Conservation (phyloP, 257 asterid species). For the Oldenlandia corymbosa region DNA sequence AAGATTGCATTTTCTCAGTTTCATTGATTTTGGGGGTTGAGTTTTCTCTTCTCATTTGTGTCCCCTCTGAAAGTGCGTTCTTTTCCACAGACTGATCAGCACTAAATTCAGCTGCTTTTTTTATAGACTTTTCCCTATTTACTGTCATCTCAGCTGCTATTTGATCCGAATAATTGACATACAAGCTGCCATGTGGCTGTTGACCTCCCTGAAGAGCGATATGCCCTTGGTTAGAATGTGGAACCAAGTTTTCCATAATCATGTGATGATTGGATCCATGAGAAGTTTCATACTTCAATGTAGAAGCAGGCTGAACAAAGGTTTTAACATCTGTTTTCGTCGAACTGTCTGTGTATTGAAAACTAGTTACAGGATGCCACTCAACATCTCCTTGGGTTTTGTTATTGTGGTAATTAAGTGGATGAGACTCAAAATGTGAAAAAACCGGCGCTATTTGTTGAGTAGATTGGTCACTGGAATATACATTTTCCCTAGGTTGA, state of each 20-base stretch:
- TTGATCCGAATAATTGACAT: slow-evolving; percentile 29
- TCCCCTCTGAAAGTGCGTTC: slow-evolving; percentile 36
- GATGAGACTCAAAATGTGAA: slow-evolving; percentile 38
- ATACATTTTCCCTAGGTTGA: slow-evolving; percentile 31
- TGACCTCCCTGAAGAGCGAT: slow-evolving; percentile 33
- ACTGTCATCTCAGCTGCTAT: slow-evolving; percentile 31
- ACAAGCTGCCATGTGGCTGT: slow-evolving; percentile 33
- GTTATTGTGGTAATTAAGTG: slow-evolving; percentile 35
- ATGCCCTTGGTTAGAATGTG: slow-evolving; percentile 31
- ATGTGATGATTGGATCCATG: slow-evolving; percentile 37
- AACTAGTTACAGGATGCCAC: slow-evolving; percentile 36
- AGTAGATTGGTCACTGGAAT: slow-evolving; percentile 40
- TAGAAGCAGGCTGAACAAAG: slow-evolving; percentile 22
- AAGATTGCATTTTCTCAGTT: slow-evolving; percentile 29
- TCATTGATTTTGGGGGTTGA: slow-evolving; percentile 41
- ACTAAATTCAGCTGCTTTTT: slow-evolving; percentile 36
- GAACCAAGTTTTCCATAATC: slow-evolving; percentile 31
- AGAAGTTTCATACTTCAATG: slow-evolving; percentile 34
- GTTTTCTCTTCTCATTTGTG: slow-evolving; percentile 43
- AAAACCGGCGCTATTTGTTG: slow-evolving; percentile 33
- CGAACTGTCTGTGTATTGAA: slow-evolving; percentile 29
- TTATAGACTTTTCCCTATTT: slow-evolving; percentile 31
- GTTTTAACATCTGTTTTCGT: slow-evolving; percentile 28
- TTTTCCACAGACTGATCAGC: slow-evolving; percentile 38
- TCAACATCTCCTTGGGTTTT: slow-evolving; percentile 41